A percentile compares a stretch with the other conserved stretches of the same genome.
phyloP scores from a whole-genome alignment of 2,329 filamentous ascomycete genomes.

The Ceratocystiopsis minuta region DNA sequence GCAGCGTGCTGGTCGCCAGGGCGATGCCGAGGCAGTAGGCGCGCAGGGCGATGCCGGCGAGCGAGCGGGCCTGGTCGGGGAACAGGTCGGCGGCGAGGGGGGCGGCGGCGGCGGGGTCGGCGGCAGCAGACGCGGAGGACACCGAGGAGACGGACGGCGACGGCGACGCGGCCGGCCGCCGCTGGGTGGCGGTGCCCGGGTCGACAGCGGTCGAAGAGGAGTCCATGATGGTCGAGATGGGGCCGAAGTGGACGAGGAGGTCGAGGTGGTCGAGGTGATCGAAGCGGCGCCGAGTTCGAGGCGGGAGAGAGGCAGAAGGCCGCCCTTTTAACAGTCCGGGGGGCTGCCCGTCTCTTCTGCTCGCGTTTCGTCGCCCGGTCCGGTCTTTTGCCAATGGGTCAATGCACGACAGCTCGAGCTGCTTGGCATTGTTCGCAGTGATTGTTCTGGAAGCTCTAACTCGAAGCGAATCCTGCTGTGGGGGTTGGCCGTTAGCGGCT shows the following conservation, averaged over 20 bases:
- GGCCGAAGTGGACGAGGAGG: too few species aligned
- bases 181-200: not conserved
- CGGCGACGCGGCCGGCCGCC: too few species aligned
- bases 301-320: not conserved
- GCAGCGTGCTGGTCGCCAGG: conserved; percentile 18
- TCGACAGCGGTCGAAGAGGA: not conserved
- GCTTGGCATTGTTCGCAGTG: too few species aligned
- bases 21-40: conserved; percentile 33
- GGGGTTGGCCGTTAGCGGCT: too few species aligned
- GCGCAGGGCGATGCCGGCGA: conserved; percentile 39
- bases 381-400: too few species aligned
- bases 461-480: too few species aligned
- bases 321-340: not conserved
- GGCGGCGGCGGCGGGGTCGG: conserved; percentile 8
- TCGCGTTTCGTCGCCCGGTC: too few species aligned
- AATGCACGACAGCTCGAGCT: too few species aligned
- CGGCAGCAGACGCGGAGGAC: not conserved
- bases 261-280: not conserved
- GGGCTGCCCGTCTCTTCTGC: too few species aligned
- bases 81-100: conserved; percentile 18
- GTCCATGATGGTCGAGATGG: not conserved
- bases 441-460: too few species aligned
- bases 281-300: too few species aligned
- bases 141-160: not conserved
- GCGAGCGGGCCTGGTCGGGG: conserved; percentile 34